Base-by-base conservation (phyloP, 805 yeast genomes). In the Starmerella davenportii region DNA sequence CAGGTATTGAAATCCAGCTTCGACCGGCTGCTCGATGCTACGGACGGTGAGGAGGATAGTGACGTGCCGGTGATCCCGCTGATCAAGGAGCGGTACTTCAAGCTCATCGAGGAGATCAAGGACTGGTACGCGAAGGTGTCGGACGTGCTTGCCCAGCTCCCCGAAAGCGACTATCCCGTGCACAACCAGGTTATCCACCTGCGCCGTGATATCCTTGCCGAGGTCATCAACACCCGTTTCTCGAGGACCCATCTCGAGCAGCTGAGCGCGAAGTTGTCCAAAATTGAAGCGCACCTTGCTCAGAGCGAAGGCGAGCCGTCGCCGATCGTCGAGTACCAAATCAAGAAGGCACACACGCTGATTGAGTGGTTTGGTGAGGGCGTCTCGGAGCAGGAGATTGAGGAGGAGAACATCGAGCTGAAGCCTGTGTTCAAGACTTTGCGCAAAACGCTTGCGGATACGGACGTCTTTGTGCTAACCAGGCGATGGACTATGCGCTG, bases 401-500 rank as follows among this genome's bases (percentile, higher is more conserved):
- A 32, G 21, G 25, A 32, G 13, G 45, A 45, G 21, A 71, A 65
- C 36, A 58, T 69, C 11, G 58, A 66, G 37, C 65, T 79, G 39
- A 61, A 64, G 36, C 70, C 70, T 15, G 64, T 79, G 21, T 85
- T 79, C 58, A 66, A 70, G 36, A 66, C 70, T 42, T 63, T 90
- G 47, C 61, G 70, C 23, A 70, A 68, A 34, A 65, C 82, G 48
- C 80, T 82, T 55, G 65, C 72, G 19, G 75, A 76, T 16, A 66
- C 90, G 43, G 94, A 81, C 49, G 81, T 80, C 48, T 63, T 90
- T 45, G 65, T 87, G 50, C 73, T 90, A 34, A 90, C 98, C 2
- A 75, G 95, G 58, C 71, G 98, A 56, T 90, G 99, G 99, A 87
- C 96, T 2, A 64, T 90, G 61, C 72, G 99, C 53, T 94, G 85